Evolutionary conservation across 1,284 basidiomycete genomes (phyloP).

Genomic region (Ceratobasidium sp.): DNA sequence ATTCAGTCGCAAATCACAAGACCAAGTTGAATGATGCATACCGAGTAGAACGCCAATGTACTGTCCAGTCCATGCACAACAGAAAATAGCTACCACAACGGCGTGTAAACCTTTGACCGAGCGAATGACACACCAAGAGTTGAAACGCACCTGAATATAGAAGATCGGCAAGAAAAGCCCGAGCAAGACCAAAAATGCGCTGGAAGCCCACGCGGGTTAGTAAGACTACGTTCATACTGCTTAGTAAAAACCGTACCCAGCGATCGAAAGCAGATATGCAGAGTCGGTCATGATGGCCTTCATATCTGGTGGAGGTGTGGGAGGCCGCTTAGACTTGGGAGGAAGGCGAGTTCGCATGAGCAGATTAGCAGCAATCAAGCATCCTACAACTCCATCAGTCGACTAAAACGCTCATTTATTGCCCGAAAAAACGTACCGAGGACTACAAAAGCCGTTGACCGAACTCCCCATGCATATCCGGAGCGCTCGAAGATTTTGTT

Average conservation of each 20-base stretch:
- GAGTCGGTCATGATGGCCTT: slow-evolving; percentile 42
- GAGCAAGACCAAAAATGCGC: slow-evolving; percentile 40
- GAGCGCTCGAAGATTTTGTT: slow-evolving; percentile 67
- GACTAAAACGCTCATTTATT: too few species aligned
- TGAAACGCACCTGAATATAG: slow-evolving; percentile 25
- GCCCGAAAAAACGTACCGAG: slow-evolving; percentile 12
- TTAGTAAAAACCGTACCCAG: slow-evolving; percentile 16
- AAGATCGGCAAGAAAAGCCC: slow-evolving; percentile 44
- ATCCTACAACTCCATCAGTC: neutral
- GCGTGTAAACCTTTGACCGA: neutral
- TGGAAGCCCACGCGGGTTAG: neutral
- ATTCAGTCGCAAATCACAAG: neutral
- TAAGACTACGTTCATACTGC: neutral
- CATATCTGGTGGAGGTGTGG: slow-evolving; percentile 26
- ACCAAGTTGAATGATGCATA: neutral
- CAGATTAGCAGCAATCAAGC: slow-evolving; percentile 40
- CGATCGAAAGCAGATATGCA: slow-evolving; percentile 25
- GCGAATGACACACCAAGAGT: neutral
- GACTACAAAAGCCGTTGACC: slow-evolving; percentile 40
- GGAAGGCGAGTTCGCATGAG: slow-evolving; percentile 47
- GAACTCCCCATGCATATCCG: slow-evolving; percentile 70
- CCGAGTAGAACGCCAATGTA: slow-evolving; percentile 45
- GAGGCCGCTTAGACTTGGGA: slow-evolving; percentile 27
- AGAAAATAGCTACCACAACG: slow-evolving; percentile 27
- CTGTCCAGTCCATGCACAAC: slow-evolving; percentile 26